Evolutionary conservation across 768 basidiomycete species (phyloP).

Genomic region (Suillus luteus): DNA sequence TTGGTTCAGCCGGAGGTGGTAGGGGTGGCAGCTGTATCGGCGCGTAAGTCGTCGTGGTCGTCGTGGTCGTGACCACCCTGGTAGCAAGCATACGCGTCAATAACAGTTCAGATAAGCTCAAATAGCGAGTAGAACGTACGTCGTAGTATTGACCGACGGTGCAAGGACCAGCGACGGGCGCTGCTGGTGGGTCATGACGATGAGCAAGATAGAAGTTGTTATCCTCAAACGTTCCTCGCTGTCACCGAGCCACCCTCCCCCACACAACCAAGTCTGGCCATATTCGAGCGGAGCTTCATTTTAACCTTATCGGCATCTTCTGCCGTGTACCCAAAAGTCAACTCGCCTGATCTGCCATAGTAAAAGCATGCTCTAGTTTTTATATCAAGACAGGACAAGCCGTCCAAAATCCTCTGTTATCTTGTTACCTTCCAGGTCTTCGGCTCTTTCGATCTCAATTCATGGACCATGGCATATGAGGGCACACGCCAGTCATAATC

Average conservation of each 20-base stretch:
- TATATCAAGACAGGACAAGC: not conserved
- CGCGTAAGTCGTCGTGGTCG: constrained; percentile 86
- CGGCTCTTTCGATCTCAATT: not conserved
- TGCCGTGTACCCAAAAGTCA: constrained; percentile 18
- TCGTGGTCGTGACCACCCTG: constrained; percentile 90
- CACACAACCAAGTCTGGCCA: constrained; percentile 31
- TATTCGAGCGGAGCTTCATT: constrained; percentile 29
- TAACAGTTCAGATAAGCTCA: constrained; percentile 9
- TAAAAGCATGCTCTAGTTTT: not conserved
- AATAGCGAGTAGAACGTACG: constrained; percentile 47
- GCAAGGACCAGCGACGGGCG: constrained; percentile 73
- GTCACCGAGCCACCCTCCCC: constrained; percentile 34
- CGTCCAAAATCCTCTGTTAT: constrained; percentile 4
- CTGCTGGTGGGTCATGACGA: constrained; percentile 60
- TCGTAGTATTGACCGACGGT: constrained; percentile 84
- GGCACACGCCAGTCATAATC: not conserved
- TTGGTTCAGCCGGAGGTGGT: constrained; percentile 69
- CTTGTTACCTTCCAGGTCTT: constrained; percentile 6
- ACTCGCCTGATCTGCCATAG: not conserved
- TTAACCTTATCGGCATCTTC: constrained; percentile 22
- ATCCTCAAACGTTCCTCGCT: constrained; percentile 23
- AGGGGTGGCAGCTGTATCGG: constrained; percentile 81
- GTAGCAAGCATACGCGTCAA: constrained; percentile 27
- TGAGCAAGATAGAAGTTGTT: constrained; percentile 28
- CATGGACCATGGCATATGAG: not conserved